Conservation (phyloP, 305 asterid species). For the Solanum aculeatissimum region DNA sequence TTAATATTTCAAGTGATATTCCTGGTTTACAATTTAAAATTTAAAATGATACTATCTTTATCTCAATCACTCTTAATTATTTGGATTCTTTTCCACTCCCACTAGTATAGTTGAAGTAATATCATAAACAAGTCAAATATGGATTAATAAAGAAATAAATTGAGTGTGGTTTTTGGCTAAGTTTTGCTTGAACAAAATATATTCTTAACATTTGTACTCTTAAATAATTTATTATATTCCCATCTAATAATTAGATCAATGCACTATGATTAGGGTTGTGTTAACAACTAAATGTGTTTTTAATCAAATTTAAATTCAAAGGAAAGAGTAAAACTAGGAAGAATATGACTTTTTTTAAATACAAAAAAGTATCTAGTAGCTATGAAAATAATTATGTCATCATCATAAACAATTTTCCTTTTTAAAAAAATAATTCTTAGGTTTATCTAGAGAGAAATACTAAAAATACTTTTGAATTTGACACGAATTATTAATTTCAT, state of each 20-base stretch:
- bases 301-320: background rate
- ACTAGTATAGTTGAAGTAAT: background rate
- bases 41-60: background rate
- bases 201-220: background rate
- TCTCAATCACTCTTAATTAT: background rate
- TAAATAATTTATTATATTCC: background rate
- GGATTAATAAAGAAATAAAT: background rate
- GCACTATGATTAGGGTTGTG: background rate
- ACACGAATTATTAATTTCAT: too few species aligned
- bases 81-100: background rate
- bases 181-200: background rate
- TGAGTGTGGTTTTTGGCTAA: background rate
- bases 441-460: too few species aligned
- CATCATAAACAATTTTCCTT: background rate
- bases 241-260: background rate
- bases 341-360: background rate
- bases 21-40: background rate
- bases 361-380: background rate
- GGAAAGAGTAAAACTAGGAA: background rate
- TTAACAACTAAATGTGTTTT: background rate
- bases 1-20: background rate
- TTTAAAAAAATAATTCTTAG: background rate
- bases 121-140: background rate
- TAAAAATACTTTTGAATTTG: too few species aligned
- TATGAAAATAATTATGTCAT: background rate